Evolutionary conservation across 139 green algal genomes (phyloP).

Genomic region (Deuterostichococcus epilithicus): DNA sequence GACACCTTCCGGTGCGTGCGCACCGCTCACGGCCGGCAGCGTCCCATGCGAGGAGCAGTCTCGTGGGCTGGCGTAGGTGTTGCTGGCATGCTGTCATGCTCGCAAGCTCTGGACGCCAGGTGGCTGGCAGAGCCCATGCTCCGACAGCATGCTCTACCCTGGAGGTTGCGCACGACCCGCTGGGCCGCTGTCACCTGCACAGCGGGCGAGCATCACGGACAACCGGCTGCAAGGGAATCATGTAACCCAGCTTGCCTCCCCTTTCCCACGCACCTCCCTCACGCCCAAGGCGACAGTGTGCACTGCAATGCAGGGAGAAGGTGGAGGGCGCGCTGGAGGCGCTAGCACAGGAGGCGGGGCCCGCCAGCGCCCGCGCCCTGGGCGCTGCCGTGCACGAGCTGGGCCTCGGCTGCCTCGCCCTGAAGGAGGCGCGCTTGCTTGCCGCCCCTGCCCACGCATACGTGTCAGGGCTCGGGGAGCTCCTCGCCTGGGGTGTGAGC

Average conservation of each 20-base stretch:
- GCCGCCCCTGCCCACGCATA: too few species aligned
- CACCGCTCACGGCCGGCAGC: too few species aligned
- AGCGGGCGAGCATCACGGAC: too few species aligned
- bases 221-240: too few species aligned
- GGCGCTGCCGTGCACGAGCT: constrained; percentile 4
- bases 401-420: neutral
- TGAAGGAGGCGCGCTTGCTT: neutral
- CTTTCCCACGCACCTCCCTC: too few species aligned
- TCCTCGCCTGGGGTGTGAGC: too few species aligned
- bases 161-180: too few species aligned
- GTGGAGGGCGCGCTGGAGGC: constrained; percentile 7
- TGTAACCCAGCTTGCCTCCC: too few species aligned
- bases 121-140: neutral
- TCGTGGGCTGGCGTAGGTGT: neutral
- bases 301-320: neutral
- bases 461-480: too few species aligned
- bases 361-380: neutral
- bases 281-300: neutral
- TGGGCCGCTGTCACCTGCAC: too few species aligned
- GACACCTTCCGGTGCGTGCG: neutral
- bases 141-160: too few species aligned
- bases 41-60: neutral
- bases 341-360: constrained; percentile 4
- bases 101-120: neutral
- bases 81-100: constrained; percentile 5